These are phyloP conservation scores for Eucalyptus decipiens DNA, from an alignment of 345 rosid species.

Conservation along the genomic window DNA sequence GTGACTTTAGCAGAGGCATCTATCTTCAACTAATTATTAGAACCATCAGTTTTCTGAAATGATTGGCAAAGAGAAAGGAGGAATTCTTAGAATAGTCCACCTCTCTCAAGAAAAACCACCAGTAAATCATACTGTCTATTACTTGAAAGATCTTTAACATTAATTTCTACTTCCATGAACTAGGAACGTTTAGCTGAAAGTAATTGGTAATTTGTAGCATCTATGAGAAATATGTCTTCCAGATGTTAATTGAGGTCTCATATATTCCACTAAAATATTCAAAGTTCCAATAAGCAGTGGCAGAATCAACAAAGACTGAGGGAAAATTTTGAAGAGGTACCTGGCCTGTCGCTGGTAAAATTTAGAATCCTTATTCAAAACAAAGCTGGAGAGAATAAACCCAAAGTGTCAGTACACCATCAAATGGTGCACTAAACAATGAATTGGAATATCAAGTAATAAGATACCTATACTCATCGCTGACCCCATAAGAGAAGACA, in stretches of 20 bases:
- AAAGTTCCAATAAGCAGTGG: neutral
- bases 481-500: constrained; percentile 69
- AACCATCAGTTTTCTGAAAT: neutral
- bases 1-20: neutral
- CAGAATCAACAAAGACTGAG: neutral
- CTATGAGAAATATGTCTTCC: neutral
- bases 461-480: constrained; percentile 82
- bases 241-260: neutral
- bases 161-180: neutral
- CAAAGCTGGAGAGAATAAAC: constrained; percentile 35
- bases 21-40: neutral
- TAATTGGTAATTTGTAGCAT: neutral
- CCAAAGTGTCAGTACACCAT: neutral
- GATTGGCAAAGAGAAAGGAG: neutral
- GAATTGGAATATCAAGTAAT: neutral
- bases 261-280: neutral
- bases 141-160: neutral
- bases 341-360: constrained; percentile 55
- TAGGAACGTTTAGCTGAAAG: neutral
- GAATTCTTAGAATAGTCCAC: neutral
- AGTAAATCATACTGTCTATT: neutral
- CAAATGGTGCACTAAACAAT: neutral
- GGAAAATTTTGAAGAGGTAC: constrained; percentile 9
- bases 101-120: neutral
- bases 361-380: constrained; percentile 53